Conservation (phyloP, 2,329 filamentous ascomycete species). For the Akanthomyces muscarius region DNA sequence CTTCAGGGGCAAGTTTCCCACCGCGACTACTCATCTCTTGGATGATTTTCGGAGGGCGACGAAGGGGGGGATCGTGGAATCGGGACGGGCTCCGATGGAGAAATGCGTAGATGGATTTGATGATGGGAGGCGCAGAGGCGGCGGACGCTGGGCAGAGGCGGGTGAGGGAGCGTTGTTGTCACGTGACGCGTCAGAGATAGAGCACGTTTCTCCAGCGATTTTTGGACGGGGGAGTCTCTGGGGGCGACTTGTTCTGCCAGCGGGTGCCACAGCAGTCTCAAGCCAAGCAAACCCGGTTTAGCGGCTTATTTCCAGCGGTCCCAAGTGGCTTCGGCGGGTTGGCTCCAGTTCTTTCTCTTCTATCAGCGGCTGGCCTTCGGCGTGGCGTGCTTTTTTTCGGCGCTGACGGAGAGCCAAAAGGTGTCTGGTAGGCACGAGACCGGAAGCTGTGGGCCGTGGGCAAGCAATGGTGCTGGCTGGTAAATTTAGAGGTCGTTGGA, state of each 20-base stretch:
- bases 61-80: conserved; percentile 12
- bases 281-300: background rate
- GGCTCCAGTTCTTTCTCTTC: conserved; percentile 3
- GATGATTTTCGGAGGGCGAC: conserved; percentile 29
- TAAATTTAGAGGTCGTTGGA: no score
- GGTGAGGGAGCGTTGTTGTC: background rate
- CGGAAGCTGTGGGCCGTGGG: background rate
- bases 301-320: background rate
- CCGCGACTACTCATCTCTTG: conserved; percentile 95
- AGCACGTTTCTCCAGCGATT: background rate
- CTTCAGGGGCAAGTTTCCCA: conserved; percentile 98
- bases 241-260: conserved; percentile 1
- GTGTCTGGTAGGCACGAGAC: background rate
- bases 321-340: background rate
- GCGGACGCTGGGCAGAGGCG: background rate
- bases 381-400: conserved; percentile 13
- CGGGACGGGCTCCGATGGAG: conserved; percentile 16
- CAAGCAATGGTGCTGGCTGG: no score
- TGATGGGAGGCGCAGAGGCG: conserved; percentile 17
- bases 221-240: conserved; percentile 9
- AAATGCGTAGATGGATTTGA: conserved; percentile 13
- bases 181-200: background rate
- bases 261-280: background rate
- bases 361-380: background rate
- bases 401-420: background rate